Base-by-base conservation (phyloP, 495 filamentous ascomycete genomes). In the Apiosordaria backusii region DNA sequence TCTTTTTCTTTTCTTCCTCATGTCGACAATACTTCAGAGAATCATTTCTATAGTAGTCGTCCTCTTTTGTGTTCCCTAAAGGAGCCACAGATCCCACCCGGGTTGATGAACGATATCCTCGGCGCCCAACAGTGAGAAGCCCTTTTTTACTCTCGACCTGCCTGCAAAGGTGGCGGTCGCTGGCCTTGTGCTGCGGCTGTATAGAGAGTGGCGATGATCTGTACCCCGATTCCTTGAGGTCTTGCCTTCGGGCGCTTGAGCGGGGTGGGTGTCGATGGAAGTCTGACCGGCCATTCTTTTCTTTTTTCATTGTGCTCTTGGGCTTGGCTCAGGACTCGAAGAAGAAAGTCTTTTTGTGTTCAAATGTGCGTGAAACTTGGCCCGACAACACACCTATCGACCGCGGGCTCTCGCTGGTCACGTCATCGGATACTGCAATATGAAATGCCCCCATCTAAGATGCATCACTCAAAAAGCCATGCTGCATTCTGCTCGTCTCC, bases 31-130 rank as follows among this genome's bases (percentile, higher is more conserved):
- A 87, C 84, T 85, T 87, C 76, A 78, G 88, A 91, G 88, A 90
- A 92, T 92, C 89, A 90, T 89, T 91, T 92, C 86, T 91, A 91
- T 89, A 92, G 89, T 90, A 88, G 81, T 90, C 84, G 88, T 90
- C 86, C 84, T 78, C 82, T 84, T 86, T 86, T 90, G 86, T 87
- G 84, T 87, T 89, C 82, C 88, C 86, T 85, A 90, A 85, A 88
- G 78, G 78, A 86, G 83, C 82, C 78, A 84, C 82, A 84, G 83
- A 85, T 78, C 79, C 82, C 81, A 85, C 82, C 82, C 83, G 84
- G 83, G 84, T 82, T 84, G 84, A 87, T 85, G 82, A 85, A 67
- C 79, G 24, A 80, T 79, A 83, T 85, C 84, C 84, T 85, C 84
- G 79, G 70, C 74, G 70, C 82, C 82, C 83, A 75, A 86, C 83